A percentile compares a stretch with the other conserved stretches of the same genome.
Evolutionary conservation across 345 rosid genomes (phyloP).

Genomic region (Citrus sinensis): DVS_A1.0 CM039163.1:5780001-5780500

Average conservation of each 20-base stretch:
- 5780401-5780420: neutral
- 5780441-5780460: neutral
- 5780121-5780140: conserved; percentile 77
- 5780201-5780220: conserved; percentile 82
- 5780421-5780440: neutral
- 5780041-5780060: conserved; percentile 79
- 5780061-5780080: conserved; percentile 58
- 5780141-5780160: conserved; percentile 57
- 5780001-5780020: conserved; percentile 74
- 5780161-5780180: conserved; percentile 68
- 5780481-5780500: neutral
- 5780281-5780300: conserved; percentile 73
- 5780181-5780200: conserved; percentile 83
- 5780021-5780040: conserved; percentile 86
- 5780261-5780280: conserved; percentile 74
- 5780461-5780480: neutral
- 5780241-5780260: conserved; percentile 73
- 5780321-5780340: conserved; percentile 4
- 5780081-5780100: conserved; percentile 57
- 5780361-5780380: neutral
- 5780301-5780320: neutral
- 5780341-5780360: neutral
- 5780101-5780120: conserved; percentile 55
- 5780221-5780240: conserved; percentile 64
- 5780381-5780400: neutral